Evolutionary conservation across 371 early-diverging fungal species (phyloP).

Genomic region (Chytridium lagenaria): DNA sequence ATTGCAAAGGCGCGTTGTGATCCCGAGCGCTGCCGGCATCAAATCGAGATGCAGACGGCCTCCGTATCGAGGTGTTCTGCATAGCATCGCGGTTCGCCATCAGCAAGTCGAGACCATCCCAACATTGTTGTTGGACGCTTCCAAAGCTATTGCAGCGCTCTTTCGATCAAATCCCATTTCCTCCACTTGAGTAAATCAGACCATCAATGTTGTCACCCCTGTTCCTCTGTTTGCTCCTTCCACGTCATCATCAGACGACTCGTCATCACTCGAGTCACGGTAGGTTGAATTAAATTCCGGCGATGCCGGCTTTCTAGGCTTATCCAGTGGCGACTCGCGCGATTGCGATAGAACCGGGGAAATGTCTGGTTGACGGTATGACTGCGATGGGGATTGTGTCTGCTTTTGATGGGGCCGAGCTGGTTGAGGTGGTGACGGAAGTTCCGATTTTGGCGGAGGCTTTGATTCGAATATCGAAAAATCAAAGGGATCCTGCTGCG

Average conservation of each 20-base stretch:
- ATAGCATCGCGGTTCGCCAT: constrained; percentile 32
- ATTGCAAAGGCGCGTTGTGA: background rate
- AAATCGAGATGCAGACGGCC: background rate
- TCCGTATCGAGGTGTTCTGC: background rate
- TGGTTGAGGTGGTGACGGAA: constrained; percentile 25
- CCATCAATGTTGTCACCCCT: constrained; percentile 1
- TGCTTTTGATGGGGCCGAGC: constrained; percentile 22
- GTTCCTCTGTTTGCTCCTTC: background rate
- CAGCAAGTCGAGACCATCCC: constrained; percentile 58
- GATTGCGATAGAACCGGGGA: too few species aligned
- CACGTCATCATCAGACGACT: background rate
- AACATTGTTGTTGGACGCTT: constrained; percentile 66
- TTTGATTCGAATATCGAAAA: constrained; percentile 24
- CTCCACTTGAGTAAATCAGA: constrained; percentile 67
- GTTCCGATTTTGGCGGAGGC: background rate
- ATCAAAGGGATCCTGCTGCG: constrained; percentile 32
- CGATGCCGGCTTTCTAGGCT: constrained; percentile 4
- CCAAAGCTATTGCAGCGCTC: constrained; percentile 68
- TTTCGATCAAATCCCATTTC: constrained; percentile 78
- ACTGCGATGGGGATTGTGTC: background rate
- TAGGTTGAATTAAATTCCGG: background rate
- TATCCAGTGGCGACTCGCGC: too few species aligned
- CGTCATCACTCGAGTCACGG: constrained; percentile 21
- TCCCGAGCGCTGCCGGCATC: background rate
- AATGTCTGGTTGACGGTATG: too few species aligned